phyloP scores from a whole-genome alignment of 345 rosid genomes.

The Balakata baccata region DNA sequence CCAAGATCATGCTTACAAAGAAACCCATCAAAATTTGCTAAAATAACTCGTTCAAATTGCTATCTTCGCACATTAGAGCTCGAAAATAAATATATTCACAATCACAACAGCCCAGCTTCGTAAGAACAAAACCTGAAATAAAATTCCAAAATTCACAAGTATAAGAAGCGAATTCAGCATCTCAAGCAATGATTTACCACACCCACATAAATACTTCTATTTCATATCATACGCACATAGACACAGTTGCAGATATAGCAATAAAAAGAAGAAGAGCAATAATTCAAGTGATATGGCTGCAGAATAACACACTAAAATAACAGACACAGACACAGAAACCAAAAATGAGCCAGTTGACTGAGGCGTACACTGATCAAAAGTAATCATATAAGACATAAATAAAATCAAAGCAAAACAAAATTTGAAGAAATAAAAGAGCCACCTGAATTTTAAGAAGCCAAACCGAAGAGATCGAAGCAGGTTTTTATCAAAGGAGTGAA shows the following conservation, averaged over 20 bases:
- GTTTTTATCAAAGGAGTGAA: not conserved
- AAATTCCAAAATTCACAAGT: conserved; percentile 2
- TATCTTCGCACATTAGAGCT: conserved; percentile 14
- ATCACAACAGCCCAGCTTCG: conserved; percentile 14
- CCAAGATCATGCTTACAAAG: conserved; percentile 23
- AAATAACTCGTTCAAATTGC: conserved; percentile 16
- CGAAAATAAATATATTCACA: conserved; percentile 12
- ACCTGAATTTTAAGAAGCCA: conserved; percentile 23
- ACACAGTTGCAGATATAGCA: not conserved
- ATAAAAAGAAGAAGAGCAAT: not conserved
- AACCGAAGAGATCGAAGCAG: conserved; percentile 23
- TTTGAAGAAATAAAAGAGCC: conserved; percentile 1
- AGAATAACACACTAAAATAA: conserved; percentile 1
- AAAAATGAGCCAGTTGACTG: conserved; percentile 12
- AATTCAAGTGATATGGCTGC: conserved; percentile 17
- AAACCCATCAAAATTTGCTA: conserved; percentile 21
- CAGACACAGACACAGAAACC: not conserved
- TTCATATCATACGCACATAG: not conserved
- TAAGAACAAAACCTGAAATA: conserved; percentile 27
- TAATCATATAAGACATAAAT: not conserved
- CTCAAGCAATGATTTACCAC: not conserved
- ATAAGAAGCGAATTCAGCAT: conserved; percentile 15
- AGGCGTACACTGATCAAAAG: conserved; percentile 14
- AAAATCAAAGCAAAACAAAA: not conserved
- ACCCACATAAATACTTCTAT: not conserved